Conservation (phyloP, 106 monocot species). For the Narthecium ossifragum region DNA sequence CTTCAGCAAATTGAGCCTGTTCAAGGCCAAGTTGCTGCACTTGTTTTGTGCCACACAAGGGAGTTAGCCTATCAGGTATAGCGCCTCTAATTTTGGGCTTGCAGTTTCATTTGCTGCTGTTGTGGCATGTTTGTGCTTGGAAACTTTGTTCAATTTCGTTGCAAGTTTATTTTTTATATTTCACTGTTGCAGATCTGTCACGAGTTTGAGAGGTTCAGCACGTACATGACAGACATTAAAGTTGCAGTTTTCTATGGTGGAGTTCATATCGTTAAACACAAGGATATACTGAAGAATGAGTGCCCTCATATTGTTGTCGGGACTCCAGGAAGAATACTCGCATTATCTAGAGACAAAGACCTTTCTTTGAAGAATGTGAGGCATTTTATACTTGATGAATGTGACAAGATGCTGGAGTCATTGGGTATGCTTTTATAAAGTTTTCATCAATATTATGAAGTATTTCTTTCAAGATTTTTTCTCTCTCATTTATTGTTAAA, state of each 20-base stretch:
- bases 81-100: no score
- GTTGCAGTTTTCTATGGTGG: slow-evolving; percentile 99
- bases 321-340: slow-evolving; percentile 96
- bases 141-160: no score
- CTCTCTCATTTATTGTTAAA: neutral
- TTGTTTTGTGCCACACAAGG: slow-evolving; percentile 92
- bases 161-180: no score
- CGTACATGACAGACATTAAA: slow-evolving; percentile 76
- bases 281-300: slow-evolving; percentile 91
- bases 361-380: slow-evolving; percentile 94
- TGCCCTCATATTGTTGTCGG: slow-evolving; percentile 99
- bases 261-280: slow-evolving; percentile 80
- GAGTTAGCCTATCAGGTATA: slow-evolving; percentile 97
- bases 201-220: slow-evolving; percentile 98
- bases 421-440: slow-evolving; percentile 44
- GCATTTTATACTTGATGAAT: slow-evolving; percentile 99
- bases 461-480: neutral
- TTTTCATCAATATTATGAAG: neutral
- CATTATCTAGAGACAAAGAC: slow-evolving; percentile 85
- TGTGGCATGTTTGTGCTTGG: no score
- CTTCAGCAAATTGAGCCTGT: slow-evolving; percentile 97
- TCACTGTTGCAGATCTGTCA: slow-evolving; percentile 75
- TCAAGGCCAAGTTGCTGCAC: slow-evolving; percentile 90
- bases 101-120: no score
- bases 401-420: slow-evolving; percentile 97